Evolutionary conservation across 225 moss, liverwort and hornwort genomes (phyloP).

Genomic region (Sphagnum tenellum): DNA sequence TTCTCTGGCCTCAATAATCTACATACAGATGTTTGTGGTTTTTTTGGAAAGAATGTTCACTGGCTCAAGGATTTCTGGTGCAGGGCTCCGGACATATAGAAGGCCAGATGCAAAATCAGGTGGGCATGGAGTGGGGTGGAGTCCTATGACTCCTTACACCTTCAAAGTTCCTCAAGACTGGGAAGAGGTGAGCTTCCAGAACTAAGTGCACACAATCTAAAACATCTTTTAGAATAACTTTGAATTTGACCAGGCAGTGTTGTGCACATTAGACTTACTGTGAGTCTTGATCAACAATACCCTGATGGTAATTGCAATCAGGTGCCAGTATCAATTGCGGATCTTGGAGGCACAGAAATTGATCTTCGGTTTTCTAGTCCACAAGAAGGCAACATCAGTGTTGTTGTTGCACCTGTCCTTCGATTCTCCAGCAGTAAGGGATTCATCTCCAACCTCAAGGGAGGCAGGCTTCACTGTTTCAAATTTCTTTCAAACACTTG

Average conservation of each 20-base stretch:
- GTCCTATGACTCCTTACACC: constrained; percentile 85
- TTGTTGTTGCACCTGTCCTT: constrained; percentile 89
- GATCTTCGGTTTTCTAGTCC: constrained; percentile 76
- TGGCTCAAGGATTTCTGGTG: not conserved
- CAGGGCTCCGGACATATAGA: constrained; percentile 73
- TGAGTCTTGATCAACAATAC: too few species aligned
- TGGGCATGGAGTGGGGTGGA: constrained; percentile 98
- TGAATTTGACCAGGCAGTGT: too few species aligned
- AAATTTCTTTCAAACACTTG: too few species aligned
- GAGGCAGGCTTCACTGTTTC: too few species aligned
- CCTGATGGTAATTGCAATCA: constrained; percentile 13
- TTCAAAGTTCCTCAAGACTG: constrained; percentile 88
- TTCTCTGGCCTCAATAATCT: too few species aligned
- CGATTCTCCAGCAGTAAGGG: constrained; percentile 68
- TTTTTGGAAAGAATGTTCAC: too few species aligned
- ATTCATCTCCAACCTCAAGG: constrained; percentile 1
- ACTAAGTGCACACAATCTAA: not conserved
- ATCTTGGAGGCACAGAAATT: constrained; percentile 95
- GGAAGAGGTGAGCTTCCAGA: constrained; percentile 61
- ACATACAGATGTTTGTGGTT: too few species aligned
- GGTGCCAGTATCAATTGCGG: constrained; percentile 98
- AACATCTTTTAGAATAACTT: too few species aligned
- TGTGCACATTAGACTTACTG: too few species aligned
- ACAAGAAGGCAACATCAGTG: constrained; percentile 86
- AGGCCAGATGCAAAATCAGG: constrained; percentile 93